These are phyloP conservation scores for Scedosporium aurantiacum DNA, from an alignment of 2,329 filamentous ascomycete species.

Conservation along the genomic window DNA sequence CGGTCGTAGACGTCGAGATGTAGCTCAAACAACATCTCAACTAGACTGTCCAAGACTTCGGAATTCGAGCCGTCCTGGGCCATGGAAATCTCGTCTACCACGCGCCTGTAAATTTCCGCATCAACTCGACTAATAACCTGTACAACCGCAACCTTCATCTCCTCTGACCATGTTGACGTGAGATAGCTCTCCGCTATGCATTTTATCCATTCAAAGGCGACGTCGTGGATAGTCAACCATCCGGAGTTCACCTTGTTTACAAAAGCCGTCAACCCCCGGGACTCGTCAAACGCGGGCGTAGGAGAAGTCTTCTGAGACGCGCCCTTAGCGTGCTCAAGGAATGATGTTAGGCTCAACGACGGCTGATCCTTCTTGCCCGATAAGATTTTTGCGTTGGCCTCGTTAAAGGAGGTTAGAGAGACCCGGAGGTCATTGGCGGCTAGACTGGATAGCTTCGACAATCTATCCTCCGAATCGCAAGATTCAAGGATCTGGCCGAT, in stretches of 20 bases:
- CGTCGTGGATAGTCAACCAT: constrained; percentile 45
- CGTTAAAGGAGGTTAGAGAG: constrained; percentile 37
- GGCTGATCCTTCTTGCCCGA: constrained; percentile 41
- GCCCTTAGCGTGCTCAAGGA: constrained; percentile 52
- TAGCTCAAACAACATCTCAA: constrained; percentile 51
- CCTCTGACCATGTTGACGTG: constrained; percentile 45
- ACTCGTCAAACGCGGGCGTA: constrained; percentile 39
- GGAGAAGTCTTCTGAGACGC: constrained; percentile 37
- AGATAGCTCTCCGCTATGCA: constrained; percentile 39
- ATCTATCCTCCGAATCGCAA: constrained; percentile 38
- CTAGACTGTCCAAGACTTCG: constrained; percentile 19
- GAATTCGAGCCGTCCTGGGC: not conserved
- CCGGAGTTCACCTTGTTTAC: constrained; percentile 33
- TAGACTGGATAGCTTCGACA: constrained; percentile 32
- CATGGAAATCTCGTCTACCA: constrained; percentile 28
- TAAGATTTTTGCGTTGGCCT: constrained; percentile 41
- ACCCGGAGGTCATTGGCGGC: constrained; percentile 38
- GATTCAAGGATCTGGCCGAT: constrained; percentile 41
- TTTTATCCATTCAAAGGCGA: constrained; percentile 48
- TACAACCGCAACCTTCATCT: constrained; percentile 44
- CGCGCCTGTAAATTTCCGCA: constrained; percentile 35
- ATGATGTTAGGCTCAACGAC: constrained; percentile 45
- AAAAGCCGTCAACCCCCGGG: constrained; percentile 40
- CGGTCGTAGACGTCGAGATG: constrained; percentile 50
- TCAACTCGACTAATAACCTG: constrained; percentile 45